phyloP scores from a whole-genome alignment of 768 basidiomycete species.

The Hebeloma cylindrosporum region DNA sequence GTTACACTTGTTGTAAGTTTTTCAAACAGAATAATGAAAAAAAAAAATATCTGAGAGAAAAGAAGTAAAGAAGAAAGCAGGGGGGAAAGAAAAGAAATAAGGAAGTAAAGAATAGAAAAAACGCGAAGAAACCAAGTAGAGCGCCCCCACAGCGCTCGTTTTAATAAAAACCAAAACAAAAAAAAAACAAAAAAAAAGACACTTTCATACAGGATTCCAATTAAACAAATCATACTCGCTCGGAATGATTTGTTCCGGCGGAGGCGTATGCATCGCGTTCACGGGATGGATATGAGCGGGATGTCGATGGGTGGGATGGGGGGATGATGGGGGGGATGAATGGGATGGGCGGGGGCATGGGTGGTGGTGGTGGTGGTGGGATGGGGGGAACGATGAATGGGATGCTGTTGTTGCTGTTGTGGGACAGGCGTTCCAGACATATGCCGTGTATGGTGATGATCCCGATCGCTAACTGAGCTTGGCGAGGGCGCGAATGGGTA shows the following conservation, averaged over 20 bases:
- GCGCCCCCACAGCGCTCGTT: conserved; percentile 22
- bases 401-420: conserved; percentile 37
- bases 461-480: conserved; percentile 25
- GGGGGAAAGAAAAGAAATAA: background rate
- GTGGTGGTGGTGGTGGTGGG: too few relatives aligned
- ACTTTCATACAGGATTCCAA: conserved; percentile 50
- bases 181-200: too few relatives aligned
- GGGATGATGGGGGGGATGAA: too few relatives aligned
- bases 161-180: background rate
- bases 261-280: too few relatives aligned
- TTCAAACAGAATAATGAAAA: too few relatives aligned
- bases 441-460: conserved; percentile 47
- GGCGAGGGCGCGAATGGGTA: conserved; percentile 43
- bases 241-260: conserved; percentile 41
- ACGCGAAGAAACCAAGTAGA: conserved; percentile 3
- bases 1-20: too few relatives aligned
- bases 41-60: too few relatives aligned
- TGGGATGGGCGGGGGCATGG: too few relatives aligned
- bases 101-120: background rate
- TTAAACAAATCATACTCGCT: conserved; percentile 61
- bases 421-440: conserved; percentile 54
- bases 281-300: too few relatives aligned
- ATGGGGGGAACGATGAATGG: too few relatives aligned
- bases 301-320: too few relatives aligned
- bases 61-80: too few relatives aligned